Conservation (phyloP, 441 rosid species). For the Geranium incanum region DNA sequence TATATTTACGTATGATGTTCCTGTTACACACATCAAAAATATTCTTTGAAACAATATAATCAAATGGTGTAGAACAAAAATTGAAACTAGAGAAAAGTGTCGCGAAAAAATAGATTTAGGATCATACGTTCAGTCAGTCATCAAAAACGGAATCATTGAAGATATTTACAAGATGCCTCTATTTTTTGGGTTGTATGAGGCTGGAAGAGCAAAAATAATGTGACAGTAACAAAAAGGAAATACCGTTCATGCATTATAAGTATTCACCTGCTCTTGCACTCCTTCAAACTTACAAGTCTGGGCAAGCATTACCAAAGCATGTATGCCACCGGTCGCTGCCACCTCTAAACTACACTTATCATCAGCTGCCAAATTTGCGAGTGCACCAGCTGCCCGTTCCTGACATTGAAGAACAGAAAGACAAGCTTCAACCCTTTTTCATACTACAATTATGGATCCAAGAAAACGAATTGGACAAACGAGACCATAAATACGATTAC, state of each 20-base stretch:
- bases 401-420: slow-evolving; percentile 22
- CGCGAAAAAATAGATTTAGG: background rate
- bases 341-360: slow-evolving; percentile 96
- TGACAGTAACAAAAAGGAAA: background rate
- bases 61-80: background rate
- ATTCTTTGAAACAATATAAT: background rate
- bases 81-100: background rate
- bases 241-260: background rate
- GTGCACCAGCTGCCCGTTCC: slow-evolving; percentile 99
- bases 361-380: slow-evolving; percentile 97
- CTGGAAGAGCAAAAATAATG: background rate
- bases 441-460: background rate
- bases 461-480: background rate
- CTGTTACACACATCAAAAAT: background rate
- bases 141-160: background rate
- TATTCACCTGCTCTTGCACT: slow-evolving; percentile 86
- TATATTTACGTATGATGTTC: background rate
- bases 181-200: too few relatives aligned
- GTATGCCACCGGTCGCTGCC: slow-evolving; percentile 83
- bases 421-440: background rate
- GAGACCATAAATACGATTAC: background rate
- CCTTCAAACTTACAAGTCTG: slow-evolving; percentile 84
- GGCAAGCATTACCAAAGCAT: slow-evolving; percentile 89
- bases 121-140: background rate
- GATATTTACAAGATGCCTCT: too few relatives aligned